A percentile compares a stretch with the other conserved stretches of the same genome.
Conservation (phyloP, 495 filamentous ascomycete species). For the Alectoria sarmentosa region DNA sequence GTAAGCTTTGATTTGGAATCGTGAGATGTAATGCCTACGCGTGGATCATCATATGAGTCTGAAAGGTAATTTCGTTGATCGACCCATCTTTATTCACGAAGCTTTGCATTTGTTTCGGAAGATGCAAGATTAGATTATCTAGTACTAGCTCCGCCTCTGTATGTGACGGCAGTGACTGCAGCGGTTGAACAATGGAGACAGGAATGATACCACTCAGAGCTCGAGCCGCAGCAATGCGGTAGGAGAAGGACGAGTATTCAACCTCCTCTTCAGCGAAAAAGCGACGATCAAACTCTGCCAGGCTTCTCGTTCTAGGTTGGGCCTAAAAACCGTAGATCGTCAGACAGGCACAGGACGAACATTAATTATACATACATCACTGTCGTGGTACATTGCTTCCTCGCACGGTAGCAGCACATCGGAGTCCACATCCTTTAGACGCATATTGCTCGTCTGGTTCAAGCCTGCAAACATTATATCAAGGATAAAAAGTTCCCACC, state of each 20-base stretch:
- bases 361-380: too few relatives aligned
- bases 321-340: neutral
- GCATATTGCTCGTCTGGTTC: too few relatives aligned
- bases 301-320: neutral
- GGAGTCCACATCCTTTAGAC: too few relatives aligned
- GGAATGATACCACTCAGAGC: conserved; percentile 71
- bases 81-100: conserved; percentile 59
- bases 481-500: too few relatives aligned
- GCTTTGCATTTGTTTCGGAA: conserved; percentile 68
- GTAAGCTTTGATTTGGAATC: conserved; percentile 11
- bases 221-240: conserved; percentile 55
- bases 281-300: neutral
- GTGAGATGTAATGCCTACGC: conserved; percentile 41
- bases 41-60: conserved; percentile 77
- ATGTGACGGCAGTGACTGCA: conserved; percentile 35
- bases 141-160: conserved; percentile 65
- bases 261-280: conserved; percentile 9
- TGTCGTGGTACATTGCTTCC: too few relatives aligned
- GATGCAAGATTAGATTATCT: conserved; percentile 74
- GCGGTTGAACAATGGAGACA: conserved; percentile 31
- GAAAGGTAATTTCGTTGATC: conserved; percentile 87
- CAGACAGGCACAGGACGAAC: neutral
- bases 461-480: too few relatives aligned
- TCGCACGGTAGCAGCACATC: too few relatives aligned
- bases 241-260: conserved; percentile 38